Evolutionary conservation across 768 basidiomycete genomes (phyloP).

Genomic region (Cystobasidium tubakii): DNA sequence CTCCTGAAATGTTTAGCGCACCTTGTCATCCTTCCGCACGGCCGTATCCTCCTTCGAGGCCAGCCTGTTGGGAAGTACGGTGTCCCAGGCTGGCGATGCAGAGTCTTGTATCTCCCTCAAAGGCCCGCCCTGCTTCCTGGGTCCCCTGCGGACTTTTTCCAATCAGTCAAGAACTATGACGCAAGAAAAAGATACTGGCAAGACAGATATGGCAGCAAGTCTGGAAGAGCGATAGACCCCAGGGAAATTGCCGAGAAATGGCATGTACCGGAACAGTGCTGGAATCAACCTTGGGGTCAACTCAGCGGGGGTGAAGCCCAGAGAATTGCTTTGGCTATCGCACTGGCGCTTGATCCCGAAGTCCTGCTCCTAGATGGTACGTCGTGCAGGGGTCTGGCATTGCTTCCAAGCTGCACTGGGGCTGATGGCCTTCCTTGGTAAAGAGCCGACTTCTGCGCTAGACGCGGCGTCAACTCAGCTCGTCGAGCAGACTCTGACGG

Average conservation of each 20-base stretch:
- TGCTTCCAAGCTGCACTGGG: background rate
- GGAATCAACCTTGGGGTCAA: conserved; percentile 74
- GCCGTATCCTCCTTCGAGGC: conserved; percentile 50
- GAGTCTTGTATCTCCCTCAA: conserved; percentile 80
- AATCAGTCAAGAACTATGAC: conserved; percentile 56
- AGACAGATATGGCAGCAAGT: conserved; percentile 8
- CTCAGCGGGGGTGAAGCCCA: conserved; percentile 84
- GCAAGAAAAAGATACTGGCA: conserved; percentile 51
- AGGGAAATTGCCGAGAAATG: conserved; percentile 60
- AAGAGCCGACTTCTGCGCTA: conserved; percentile 88
- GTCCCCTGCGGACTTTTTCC: conserved; percentile 68
- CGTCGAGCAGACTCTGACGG: conserved; percentile 62
- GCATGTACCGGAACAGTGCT: conserved; percentile 52
- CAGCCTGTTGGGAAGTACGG: conserved; percentile 52
- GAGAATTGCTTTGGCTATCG: conserved; percentile 70
- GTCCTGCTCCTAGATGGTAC: conserved; percentile 72
- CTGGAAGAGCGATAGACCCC: conserved; percentile 48
- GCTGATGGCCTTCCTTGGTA: background rate
- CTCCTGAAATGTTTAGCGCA: conserved; percentile 79
- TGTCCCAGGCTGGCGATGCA: conserved; percentile 69
- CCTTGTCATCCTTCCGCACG: conserved; percentile 46
- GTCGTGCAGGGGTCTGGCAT: conserved; percentile 45
- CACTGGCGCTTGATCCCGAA: conserved; percentile 69
- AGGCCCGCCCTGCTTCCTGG: conserved; percentile 77
- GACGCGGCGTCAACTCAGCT: conserved; percentile 62